phyloP scores from a whole-genome alignment of 495 filamentous ascomycete species.

The Penicillium waksmanii region DNA sequence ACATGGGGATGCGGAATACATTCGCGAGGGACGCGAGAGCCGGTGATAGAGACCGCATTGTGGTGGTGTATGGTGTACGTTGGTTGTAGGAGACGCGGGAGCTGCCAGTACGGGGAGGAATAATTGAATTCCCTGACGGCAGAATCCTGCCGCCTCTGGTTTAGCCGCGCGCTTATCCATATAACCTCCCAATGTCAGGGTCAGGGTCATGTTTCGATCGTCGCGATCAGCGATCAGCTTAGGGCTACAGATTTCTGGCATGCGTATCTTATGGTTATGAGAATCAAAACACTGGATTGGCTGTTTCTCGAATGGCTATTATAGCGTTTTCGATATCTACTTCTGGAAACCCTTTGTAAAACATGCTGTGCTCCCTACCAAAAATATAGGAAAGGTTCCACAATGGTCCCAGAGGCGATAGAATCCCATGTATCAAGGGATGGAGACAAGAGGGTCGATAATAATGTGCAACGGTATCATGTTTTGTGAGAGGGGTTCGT shows the following conservation, averaged over 20 bases:
- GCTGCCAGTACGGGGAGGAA: constrained; percentile 21
- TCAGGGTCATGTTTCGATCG: too few relatives aligned
- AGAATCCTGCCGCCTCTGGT: constrained; percentile 30
- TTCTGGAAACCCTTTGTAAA: background rate
- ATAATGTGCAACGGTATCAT: constrained; percentile 19
- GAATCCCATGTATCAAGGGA: background rate
- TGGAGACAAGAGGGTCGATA: constrained; percentile 5
- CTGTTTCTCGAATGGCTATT: background rate
- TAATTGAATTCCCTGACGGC: constrained; percentile 33
- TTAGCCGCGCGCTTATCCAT: constrained; percentile 38
- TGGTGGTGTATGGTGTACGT: constrained; percentile 20
- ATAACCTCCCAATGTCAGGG: background rate
- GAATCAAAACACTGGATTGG: background rate
- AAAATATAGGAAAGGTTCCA: background rate
- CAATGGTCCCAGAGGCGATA: background rate
- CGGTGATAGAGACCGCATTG: constrained; percentile 47
- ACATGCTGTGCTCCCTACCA: background rate
- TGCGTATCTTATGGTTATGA: too few relatives aligned
- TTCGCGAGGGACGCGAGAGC: constrained; percentile 50
- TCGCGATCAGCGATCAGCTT: too few relatives aligned
- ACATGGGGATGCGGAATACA: constrained; percentile 48
- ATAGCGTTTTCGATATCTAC: background rate
- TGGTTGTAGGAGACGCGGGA: constrained; percentile 20
- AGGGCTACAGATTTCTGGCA: too few relatives aligned
- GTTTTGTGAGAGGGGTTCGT: constrained; percentile 15